These are phyloP conservation scores for Haplographium delicatum DNA, from an alignment of 495 filamentous ascomycete genomes.

Conservation along the genomic window DNA sequence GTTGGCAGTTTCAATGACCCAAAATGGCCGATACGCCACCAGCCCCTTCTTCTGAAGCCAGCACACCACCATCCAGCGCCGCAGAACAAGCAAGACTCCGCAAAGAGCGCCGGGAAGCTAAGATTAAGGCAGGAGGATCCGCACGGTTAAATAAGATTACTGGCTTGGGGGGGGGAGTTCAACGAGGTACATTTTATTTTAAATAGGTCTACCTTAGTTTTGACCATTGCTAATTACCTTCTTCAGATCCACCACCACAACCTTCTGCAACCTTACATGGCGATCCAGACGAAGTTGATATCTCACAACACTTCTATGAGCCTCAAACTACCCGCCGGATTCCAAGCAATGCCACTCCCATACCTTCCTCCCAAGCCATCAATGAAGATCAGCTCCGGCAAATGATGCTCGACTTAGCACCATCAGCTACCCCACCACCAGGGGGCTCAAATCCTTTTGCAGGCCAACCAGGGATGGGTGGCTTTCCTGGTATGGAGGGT, in stretches of 20 bases:
- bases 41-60: constrained; percentile 16
- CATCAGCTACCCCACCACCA: constrained; percentile 30
- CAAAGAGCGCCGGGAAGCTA: constrained; percentile 85
- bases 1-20: too few relatives aligned
- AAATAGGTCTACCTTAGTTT: not conserved
- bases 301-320: constrained; percentile 52
- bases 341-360: constrained; percentile 33
- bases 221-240: constrained; percentile 16
- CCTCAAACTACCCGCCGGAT: constrained; percentile 29
- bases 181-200: constrained; percentile 40
- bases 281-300: constrained; percentile 73
- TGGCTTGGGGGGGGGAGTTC: constrained; percentile 62
- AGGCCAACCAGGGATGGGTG: constrained; percentile 28
- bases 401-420: constrained; percentile 41
- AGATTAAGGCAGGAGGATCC: constrained; percentile 77
- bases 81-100: constrained; percentile 75
- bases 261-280: constrained; percentile 25
- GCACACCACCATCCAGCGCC: constrained; percentile 50
- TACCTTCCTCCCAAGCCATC: constrained; percentile 23
- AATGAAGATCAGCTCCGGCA: constrained; percentile 33
- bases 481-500: constrained; percentile 20
- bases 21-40: constrained; percentile 25
- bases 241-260: constrained; percentile 21
- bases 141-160: constrained; percentile 82
- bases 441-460: constrained; percentile 29